Conservation (phyloP, 2,329 filamentous ascomycete genomes). For the Cordyceps sp. region DNA sequence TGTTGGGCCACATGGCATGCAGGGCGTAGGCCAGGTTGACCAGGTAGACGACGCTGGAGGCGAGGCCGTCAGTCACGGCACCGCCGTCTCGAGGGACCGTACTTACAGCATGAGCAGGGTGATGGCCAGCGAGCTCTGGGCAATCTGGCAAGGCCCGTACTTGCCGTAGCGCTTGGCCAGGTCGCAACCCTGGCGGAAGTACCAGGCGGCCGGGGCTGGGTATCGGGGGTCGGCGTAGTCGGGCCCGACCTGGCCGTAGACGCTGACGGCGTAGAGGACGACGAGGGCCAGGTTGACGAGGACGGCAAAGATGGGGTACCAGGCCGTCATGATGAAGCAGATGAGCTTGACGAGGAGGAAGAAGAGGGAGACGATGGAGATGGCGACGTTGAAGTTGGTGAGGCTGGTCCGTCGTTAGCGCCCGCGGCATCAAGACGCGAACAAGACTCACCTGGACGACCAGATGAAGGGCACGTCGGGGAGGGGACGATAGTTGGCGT, state of each 20-base stretch:
- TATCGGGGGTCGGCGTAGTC: conserved; percentile 52
- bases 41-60: conserved; percentile 38
- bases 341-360: conserved; percentile 55
- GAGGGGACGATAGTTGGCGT: conserved; percentile 51
- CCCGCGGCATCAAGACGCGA: not conserved
- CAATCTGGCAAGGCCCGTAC: conserved; percentile 46
- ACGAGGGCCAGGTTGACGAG: conserved; percentile 39
- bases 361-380: conserved; percentile 62
- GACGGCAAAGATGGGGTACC: conserved; percentile 47
- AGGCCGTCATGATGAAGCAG: conserved; percentile 53
- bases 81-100: not conserved
- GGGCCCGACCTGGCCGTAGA: conserved; percentile 56
- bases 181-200: conserved; percentile 53
- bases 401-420: conserved; percentile 29
- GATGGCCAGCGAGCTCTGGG: conserved; percentile 49
- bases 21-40: conserved; percentile 40
- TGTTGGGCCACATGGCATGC: conserved; percentile 40
- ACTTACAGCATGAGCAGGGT: conserved; percentile 54
- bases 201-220: conserved; percentile 53
- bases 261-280: conserved; percentile 46
- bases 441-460: conserved; percentile 49
- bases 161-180: conserved; percentile 37
- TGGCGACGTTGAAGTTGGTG: conserved; percentile 60
- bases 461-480: conserved; percentile 53
- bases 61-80: not conserved